phyloP scores from a whole-genome alignment of 2,329 filamentous ascomycete species.

The Pestalotiopsis sp. region DNA sequence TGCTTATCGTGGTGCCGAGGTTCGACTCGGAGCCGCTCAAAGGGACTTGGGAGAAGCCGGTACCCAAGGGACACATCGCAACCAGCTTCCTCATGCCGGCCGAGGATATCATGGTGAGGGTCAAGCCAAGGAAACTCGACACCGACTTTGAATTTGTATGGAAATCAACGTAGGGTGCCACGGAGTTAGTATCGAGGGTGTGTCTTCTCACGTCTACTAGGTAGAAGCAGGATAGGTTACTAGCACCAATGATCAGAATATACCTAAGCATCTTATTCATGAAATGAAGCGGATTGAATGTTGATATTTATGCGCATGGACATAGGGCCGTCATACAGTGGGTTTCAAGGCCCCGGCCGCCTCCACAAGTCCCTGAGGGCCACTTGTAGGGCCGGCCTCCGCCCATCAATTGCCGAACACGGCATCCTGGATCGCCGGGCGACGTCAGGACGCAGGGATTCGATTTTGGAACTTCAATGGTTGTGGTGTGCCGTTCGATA shows the following conservation, averaged over 20 bases:
- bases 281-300: not conserved
- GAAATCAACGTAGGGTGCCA: too few relatives aligned
- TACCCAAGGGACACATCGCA: conserved; percentile 7
- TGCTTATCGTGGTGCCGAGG: conserved; percentile 10
- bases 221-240: too few relatives aligned
- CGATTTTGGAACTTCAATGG: not conserved
- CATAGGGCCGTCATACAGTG: not conserved
- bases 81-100: not conserved
- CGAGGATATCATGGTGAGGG: not conserved
- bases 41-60: not conserved
- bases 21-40: conserved; percentile 7
- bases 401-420: not conserved
- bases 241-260: too few relatives aligned
- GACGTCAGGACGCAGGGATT: not conserved
- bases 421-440: not conserved
- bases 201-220: too few relatives aligned
- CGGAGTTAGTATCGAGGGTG: too few relatives aligned
- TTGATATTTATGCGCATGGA: not conserved
- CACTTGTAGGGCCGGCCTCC: not conserved
- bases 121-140: not conserved
- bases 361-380: not conserved
- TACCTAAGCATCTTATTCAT: not conserved
- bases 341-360: not conserved
- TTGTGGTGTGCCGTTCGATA: not conserved
- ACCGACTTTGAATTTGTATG: too few relatives aligned